Conservation (phyloP, 106 monocot species). For the Dendrobium officinale region DNA sequence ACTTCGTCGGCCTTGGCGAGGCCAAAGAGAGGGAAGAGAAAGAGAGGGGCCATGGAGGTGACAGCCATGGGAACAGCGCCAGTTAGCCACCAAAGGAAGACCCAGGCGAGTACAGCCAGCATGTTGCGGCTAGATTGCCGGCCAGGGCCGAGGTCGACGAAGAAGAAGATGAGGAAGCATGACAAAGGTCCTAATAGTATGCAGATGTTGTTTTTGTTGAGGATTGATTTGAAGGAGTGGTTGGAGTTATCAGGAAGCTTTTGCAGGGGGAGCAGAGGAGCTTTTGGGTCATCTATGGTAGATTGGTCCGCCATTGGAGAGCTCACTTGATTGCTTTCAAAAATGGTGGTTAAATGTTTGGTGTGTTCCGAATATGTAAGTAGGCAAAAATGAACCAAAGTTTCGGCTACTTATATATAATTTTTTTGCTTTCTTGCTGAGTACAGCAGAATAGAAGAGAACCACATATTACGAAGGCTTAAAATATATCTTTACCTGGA, state of each 20-base stretch:
- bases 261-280: slow-evolving; percentile 48
- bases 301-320: slow-evolving; percentile 1
- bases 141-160: slow-evolving; percentile 47
- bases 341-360: too few relatives aligned
- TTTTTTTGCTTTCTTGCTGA: too few relatives aligned
- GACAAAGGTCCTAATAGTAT: slow-evolving; percentile 52
- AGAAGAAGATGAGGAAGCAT: slow-evolving; percentile 40
- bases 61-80: slow-evolving; percentile 84
- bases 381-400: too few relatives aligned
- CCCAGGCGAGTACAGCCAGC: slow-evolving; percentile 76
- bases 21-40: slow-evolving; percentile 82
- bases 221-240: slow-evolving; percentile 14
- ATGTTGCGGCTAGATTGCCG: slow-evolving; percentile 45
- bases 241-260: neutral
- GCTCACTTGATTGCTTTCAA: neutral
- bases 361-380: too few relatives aligned
- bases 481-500: too few relatives aligned
- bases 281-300: slow-evolving; percentile 17
- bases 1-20: slow-evolving; percentile 48
- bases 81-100: slow-evolving; percentile 91
- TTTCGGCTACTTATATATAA: too few relatives aligned
- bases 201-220: slow-evolving; percentile 32
- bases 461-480: too few relatives aligned
- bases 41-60: slow-evolving; percentile 85
- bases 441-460: too few relatives aligned